Evolutionary conservation across 345 rosid species (phyloP), one percentile per base, ranked within the genome.

Genomic region (Syzygium aromaticum): DNA sequence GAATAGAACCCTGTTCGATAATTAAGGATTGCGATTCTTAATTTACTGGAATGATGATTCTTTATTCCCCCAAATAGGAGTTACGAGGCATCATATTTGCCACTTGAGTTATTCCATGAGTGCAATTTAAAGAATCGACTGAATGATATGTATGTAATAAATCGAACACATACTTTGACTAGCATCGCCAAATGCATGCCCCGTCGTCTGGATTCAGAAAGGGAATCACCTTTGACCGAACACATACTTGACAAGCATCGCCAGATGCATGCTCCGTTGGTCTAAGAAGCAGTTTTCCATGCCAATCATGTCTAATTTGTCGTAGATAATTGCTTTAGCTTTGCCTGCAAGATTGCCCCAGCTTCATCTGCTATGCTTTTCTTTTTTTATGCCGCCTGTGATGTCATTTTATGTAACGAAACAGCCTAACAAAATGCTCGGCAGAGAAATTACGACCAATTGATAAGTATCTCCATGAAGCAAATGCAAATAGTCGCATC

Each of bases 321-420:
- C 52, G 95, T 91, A 59, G 93, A 88, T 89, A 93, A 84, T 59
- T 94, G 98, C 89, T 92, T 96, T 92, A 96, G 67, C 89, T 95
- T 96, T 28, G 94, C 88, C 88, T 96, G 98, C 86, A 96, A 91
- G 57, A 95, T 87, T 84, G 91, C 94, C 38, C 94, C 94, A 30
- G 96, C 98, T 91, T 98, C 99, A 89, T 96, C 98, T 73, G 98
- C 95, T 59, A 95, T 86, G 22, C 85, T 93, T 93, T 95, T 96
- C 99, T 96, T 98, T 87, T 95, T 95, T 5, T 98, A 89, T 30
- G 98, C 97, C 85, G 96, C 96, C 99, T 98, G 94, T 91, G 87
- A 86, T 87, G 53, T 88, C 54, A 13, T 54, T 88, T 87, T 53
- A 87, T 43, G 46, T 28, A 56, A 54, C 23, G 10, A 73, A 84